Percentiles rank a stretch among this genome's conserved stretches.
Conservation (phyloP, 1,139 yeast genomes). For the Taiozyma onychis region DNA sequence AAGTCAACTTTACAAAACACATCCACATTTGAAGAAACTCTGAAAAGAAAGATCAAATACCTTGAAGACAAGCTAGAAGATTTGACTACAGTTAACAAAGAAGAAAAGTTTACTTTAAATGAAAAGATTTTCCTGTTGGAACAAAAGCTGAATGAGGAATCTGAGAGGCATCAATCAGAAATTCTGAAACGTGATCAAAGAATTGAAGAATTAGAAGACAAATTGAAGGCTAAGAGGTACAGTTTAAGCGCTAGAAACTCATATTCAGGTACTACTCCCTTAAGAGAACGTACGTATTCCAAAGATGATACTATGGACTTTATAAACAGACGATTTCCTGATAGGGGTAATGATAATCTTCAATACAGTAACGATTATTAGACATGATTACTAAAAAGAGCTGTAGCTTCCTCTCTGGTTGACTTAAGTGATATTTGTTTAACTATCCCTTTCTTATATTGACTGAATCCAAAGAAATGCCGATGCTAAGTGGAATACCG, state of each 20-base stretch:
- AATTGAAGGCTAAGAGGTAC: background rate
- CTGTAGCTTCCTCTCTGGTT: background rate
- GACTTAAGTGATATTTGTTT: too few species aligned
- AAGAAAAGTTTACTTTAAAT: conserved; percentile 21
- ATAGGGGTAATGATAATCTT: background rate
- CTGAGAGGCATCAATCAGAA: conserved; percentile 14
- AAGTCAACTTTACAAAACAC: conserved; percentile 12
- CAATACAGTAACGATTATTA: background rate
- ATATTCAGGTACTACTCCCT: background rate
- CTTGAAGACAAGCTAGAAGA: conserved; percentile 24
- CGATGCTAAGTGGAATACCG: too few species aligned
- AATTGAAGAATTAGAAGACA: conserved; percentile 20
- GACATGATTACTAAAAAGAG: background rate
- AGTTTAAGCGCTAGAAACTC: background rate
- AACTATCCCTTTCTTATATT: too few species aligned
- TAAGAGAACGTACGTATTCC: background rate
- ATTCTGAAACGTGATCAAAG: conserved; percentile 16
- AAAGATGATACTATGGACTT: background rate
- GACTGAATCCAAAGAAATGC: too few species aligned
- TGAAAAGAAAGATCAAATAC: conserved; percentile 17
- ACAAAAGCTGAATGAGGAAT: conserved; percentile 20
- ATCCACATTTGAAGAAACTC: conserved; percentile 15
- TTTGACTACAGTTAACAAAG: conserved; percentile 16
- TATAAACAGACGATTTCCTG: background rate
- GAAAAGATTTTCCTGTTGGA: conserved; percentile 22